phyloP scores from a whole-genome alignment of 1,139 yeast species.

The Kurtzmaniella quercitrusa region DNA sequence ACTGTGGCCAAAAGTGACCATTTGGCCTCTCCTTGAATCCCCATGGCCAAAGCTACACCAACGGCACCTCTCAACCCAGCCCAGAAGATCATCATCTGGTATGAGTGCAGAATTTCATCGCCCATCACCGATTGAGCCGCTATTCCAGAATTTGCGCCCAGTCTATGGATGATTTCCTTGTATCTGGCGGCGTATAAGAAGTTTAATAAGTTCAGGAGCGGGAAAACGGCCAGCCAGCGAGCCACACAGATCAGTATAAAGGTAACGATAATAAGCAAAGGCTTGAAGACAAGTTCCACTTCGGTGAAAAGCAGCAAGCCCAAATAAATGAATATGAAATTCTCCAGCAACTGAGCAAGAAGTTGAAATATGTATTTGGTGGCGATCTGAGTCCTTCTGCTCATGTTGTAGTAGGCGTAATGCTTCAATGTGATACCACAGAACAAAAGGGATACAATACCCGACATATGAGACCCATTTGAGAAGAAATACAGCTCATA shows the following conservation, averaged over 20 bases:
- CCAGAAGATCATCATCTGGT: constrained; percentile 99
- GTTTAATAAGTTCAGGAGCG: constrained; percentile 79
- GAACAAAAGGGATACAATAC: constrained; percentile 89
- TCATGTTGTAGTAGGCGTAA: constrained; percentile 96
- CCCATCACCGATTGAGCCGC: constrained; percentile 42
- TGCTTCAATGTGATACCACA: constrained; percentile 97
- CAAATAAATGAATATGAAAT: constrained; percentile 91
- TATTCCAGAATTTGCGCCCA: constrained; percentile 36
- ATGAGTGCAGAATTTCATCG: constrained; percentile 91
- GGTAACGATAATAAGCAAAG: constrained; percentile 84
- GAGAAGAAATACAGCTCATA: constrained; percentile 96
- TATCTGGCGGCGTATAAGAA: constrained; percentile 64
- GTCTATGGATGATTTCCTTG: constrained; percentile 30
- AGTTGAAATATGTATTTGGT: constrained; percentile 91
- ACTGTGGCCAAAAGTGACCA: constrained; percentile 90
- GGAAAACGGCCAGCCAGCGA: constrained; percentile 97
- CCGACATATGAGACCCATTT: constrained; percentile 99
- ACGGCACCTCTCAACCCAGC: constrained; percentile 99
- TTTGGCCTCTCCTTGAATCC: constrained; percentile 91
- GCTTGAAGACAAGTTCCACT: constrained; percentile 92
- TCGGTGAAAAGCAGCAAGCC: constrained; percentile 95
- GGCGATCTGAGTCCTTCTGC: constrained; percentile 93
- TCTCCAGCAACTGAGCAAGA: constrained; percentile 91
- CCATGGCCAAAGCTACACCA: constrained; percentile 98
- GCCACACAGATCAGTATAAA: constrained; percentile 90